Evolutionary conservation across 441 rosid genomes (phyloP).

Genomic region (Sinapis alba): DNA sequence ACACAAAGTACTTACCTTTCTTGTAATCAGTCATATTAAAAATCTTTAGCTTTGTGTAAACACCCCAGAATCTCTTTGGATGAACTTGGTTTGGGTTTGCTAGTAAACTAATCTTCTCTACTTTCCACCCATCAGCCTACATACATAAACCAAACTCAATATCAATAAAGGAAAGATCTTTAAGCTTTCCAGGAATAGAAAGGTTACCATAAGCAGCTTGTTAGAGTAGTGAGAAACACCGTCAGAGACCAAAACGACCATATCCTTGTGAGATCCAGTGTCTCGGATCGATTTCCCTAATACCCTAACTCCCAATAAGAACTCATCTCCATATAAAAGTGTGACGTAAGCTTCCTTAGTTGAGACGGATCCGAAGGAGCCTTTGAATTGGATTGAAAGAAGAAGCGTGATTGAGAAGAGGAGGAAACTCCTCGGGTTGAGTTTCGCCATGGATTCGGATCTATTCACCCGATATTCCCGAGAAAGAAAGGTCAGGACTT

Average conservation of each 20-base stretch:
- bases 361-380: slow-evolving; percentile 44
- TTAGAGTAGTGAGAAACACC: slow-evolving; percentile 81
- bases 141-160: slow-evolving; percentile 36
- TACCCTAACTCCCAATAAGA: slow-evolving; percentile 92
- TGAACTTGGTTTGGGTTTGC: slow-evolving; percentile 90
- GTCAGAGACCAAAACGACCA: slow-evolving; percentile 91
- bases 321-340: slow-evolving; percentile 91
- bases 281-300: slow-evolving; percentile 88
- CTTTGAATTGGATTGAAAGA: slow-evolving; percentile 38
- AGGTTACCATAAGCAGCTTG: slow-evolving; percentile 63
- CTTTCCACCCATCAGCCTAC: slow-evolving; percentile 97
- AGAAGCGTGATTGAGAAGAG: slow-evolving; percentile 30
- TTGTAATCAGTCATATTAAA: slow-evolving; percentile 83
- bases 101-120: slow-evolving; percentile 84
- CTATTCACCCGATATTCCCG: slow-evolving; percentile 41
- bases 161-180: not conserved
- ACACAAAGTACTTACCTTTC: slow-evolving; percentile 55
- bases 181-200: no score
- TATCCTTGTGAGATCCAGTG: slow-evolving; percentile 75
- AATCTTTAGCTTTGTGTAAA: slow-evolving; percentile 88
- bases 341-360: slow-evolving; percentile 78
- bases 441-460: slow-evolving; percentile 43
- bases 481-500: slow-evolving; percentile 5
- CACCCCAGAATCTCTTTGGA: slow-evolving; percentile 92
- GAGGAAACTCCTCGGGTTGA: slow-evolving; percentile 33